Conservation (phyloP, 768 basidiomycete genomes). For the Candolleomyces aberdarensis region DNA sequence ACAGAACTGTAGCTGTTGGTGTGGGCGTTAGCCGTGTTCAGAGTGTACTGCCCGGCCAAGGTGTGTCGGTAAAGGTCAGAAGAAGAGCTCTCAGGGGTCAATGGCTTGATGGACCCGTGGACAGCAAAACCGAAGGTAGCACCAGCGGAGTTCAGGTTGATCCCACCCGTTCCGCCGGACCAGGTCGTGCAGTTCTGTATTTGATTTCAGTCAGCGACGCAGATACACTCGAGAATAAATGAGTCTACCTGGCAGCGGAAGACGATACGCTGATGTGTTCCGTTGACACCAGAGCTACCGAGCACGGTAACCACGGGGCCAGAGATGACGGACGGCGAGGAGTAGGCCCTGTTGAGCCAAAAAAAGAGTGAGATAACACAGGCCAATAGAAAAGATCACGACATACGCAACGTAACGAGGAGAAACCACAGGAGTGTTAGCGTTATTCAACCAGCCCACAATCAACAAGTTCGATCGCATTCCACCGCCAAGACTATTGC, state of each 20-base stretch:
- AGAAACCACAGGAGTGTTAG: slow-evolving; percentile 1
- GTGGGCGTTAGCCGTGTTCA: slow-evolving; percentile 5
- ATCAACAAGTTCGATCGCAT: background rate
- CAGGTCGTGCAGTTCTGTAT: slow-evolving; percentile 11
- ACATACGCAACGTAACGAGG: slow-evolving; percentile 1
- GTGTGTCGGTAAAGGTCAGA: slow-evolving; percentile 10
- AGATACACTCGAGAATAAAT: too few relatives aligned
- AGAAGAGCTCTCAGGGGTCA: background rate
- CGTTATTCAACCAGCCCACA: slow-evolving; percentile 3
- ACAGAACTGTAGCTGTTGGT: background rate
- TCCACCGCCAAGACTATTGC: slow-evolving; percentile 2
- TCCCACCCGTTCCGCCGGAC: slow-evolving; percentile 6
- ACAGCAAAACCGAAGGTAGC: slow-evolving; percentile 7
- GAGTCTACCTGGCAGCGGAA: slow-evolving; percentile 8
- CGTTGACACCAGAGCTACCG: slow-evolving; percentile 4
- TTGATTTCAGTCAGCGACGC: too few relatives aligned
- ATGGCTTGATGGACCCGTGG: slow-evolving; percentile 9
- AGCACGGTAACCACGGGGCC: slow-evolving; percentile 10
- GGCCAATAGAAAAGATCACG: background rate
- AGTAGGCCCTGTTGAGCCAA: background rate
- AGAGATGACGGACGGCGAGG: too few relatives aligned
- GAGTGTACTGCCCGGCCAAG: background rate
- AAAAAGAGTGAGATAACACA: background rate
- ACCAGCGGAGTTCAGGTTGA: background rate
- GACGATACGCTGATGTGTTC: slow-evolving; percentile 10